These are phyloP conservation scores for Musa beccarii DNA, from an alignment of 176 grass and related monocot genomes.

Conservation along the genomic window DNA sequence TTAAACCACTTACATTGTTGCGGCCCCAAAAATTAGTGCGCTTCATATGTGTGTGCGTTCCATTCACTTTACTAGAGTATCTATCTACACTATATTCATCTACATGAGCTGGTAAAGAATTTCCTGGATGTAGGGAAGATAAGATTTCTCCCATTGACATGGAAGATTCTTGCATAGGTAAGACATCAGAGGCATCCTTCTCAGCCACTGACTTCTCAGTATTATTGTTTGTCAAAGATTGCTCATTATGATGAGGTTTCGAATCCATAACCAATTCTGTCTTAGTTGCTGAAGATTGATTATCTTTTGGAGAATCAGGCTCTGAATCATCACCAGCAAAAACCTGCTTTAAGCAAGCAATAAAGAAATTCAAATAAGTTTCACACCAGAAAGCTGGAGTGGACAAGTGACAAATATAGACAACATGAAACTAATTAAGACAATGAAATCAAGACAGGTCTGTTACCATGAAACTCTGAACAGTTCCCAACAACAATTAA, in stretches of 20 bases:
- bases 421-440: not conserved
- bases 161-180: constrained; percentile 38
- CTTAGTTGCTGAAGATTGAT: constrained; percentile 38
- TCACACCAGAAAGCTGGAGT: not conserved
- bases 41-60: constrained; percentile 51
- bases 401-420: not conserved
- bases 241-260: constrained; percentile 28
- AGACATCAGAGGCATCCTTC: constrained; percentile 34
- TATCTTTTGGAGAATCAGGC: constrained; percentile 32
- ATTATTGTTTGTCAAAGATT: constrained; percentile 24
- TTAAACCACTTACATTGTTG: constrained; percentile 56
- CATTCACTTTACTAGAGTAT: constrained; percentile 52
- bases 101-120: constrained; percentile 50
- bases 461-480: too few relatives aligned
- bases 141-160: constrained; percentile 97
- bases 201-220: constrained; percentile 33
- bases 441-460: not conserved
- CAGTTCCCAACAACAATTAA: too few relatives aligned
- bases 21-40: constrained; percentile 71
- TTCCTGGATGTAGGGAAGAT: constrained; percentile 78
- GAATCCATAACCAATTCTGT: constrained; percentile 22
- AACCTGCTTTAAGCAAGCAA: constrained; percentile 39
- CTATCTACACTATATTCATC: constrained; percentile 58
- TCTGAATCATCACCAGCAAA: constrained; percentile 55
- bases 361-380: not conserved